Conservation (phyloP, 495 filamentous ascomycete genomes). For the Penicillium tannophilum region DNA sequence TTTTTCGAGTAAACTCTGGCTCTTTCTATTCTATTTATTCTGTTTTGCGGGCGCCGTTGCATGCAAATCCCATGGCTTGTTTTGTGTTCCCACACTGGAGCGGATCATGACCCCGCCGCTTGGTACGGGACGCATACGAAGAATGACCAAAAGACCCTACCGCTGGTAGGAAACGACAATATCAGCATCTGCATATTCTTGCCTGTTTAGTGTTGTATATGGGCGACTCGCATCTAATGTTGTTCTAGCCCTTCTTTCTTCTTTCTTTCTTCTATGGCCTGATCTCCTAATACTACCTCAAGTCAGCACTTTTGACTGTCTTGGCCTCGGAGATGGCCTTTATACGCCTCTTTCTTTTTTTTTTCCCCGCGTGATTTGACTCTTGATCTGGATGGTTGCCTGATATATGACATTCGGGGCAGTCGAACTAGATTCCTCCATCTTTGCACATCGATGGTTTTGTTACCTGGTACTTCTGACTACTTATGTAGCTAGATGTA, state of each 20-base stretch:
- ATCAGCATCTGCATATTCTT: constrained; percentile 49
- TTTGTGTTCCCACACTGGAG: constrained; percentile 27
- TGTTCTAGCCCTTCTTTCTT: constrained; percentile 28
- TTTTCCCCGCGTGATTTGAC: not conserved
- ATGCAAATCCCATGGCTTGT: constrained; percentile 39
- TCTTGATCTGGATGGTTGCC: constrained; percentile 1
- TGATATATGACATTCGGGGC: not conserved
- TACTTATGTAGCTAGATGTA: not conserved
- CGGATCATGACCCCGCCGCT: constrained; percentile 25
- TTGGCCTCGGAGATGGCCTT: constrained; percentile 8
- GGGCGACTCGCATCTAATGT: constrained; percentile 45
- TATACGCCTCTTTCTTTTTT: constrained; percentile 1
- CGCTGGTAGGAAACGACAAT: constrained; percentile 44
- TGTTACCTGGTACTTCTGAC: not conserved
- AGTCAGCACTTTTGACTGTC: not conserved
- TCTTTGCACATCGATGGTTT: not conserved
- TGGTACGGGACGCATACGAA: constrained; percentile 40
- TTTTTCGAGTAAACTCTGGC: constrained; percentile 16
- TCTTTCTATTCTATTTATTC: constrained; percentile 14
- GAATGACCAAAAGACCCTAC: constrained; percentile 39
- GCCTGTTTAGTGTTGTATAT: constrained; percentile 44
- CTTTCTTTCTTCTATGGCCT: constrained; percentile 11
- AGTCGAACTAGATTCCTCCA: not conserved
- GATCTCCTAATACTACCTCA: constrained; percentile 3
- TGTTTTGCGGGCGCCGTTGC: constrained; percentile 42